Evolutionary conservation across 257 asterid species (phyloP).

Genomic region (Petrea volubilis): DNA sequence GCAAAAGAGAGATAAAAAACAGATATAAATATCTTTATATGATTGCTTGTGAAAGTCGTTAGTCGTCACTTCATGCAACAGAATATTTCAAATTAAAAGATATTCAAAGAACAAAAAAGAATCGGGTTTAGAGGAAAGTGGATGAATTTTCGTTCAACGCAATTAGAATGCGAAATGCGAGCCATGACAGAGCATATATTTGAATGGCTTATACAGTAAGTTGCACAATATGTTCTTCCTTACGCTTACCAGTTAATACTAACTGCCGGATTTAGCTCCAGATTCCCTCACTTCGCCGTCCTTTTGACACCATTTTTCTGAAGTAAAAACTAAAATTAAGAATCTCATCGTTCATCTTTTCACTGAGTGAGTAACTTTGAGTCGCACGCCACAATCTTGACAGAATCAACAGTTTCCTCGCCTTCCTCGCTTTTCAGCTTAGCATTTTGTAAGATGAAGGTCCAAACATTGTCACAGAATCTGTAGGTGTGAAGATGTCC

Average conservation of each 20-base stretch:
- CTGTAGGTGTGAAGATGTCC: slow-evolving; percentile 98
- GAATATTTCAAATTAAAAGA: too few relatives aligned
- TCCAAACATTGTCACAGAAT: slow-evolving; percentile 95
- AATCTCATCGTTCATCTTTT: slow-evolving; percentile 16
- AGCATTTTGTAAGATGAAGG: slow-evolving; percentile 91
- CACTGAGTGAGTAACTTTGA: slow-evolving; percentile 80
- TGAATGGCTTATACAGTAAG: too few relatives aligned
- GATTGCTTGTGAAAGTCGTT: too few relatives aligned
- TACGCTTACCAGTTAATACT: slow-evolving; percentile 7
- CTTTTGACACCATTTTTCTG: not conserved
- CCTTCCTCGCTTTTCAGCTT: slow-evolving; percentile 72
- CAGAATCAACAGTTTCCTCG: slow-evolving; percentile 64
- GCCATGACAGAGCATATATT: not conserved
- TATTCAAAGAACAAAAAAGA: too few relatives aligned
- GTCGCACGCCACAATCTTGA: slow-evolving; percentile 92
- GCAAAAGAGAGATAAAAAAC: too few relatives aligned
- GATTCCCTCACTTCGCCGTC: not conserved
- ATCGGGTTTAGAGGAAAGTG: too few relatives aligned
- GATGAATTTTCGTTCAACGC: too few relatives aligned
- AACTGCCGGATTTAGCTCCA: slow-evolving; percentile 6
- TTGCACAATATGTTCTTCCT: not conserved
- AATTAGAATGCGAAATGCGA: not conserved
- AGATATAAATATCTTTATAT: too few relatives aligned
- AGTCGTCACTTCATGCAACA: too few relatives aligned
- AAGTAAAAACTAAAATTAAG: slow-evolving; percentile 5